Evolutionary conservation across 2,329 filamentous ascomycete species (phyloP).

Genomic region (Sporothrix humicola): DNA sequence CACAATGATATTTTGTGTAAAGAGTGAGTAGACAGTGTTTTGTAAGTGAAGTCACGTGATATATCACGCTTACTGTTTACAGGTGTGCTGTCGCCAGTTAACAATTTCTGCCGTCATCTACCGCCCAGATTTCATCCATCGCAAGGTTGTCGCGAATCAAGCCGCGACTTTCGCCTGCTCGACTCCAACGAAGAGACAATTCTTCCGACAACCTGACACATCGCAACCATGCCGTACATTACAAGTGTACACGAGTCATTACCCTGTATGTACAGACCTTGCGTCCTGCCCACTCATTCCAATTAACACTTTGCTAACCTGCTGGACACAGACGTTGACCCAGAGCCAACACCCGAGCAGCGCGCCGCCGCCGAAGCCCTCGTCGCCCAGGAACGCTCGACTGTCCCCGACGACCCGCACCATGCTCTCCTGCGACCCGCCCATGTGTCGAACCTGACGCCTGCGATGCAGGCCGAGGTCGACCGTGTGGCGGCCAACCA

Average conservation of each 20-base stretch:
- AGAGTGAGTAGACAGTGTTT: too few species aligned
- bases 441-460: constrained; percentile 63
- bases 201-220: background rate
- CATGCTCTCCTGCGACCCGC: constrained; percentile 65
- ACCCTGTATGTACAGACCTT: constrained; percentile 65
- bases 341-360: constrained; percentile 66
- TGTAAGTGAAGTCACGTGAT: too few species aligned
- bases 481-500: constrained; percentile 61
- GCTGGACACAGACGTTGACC: constrained; percentile 73
- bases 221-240: constrained; percentile 66
- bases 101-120: background rate
- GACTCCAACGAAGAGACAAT: background rate
- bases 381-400: constrained; percentile 69
- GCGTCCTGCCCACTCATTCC: constrained; percentile 27
- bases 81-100: too few species aligned
- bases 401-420: constrained; percentile 48
- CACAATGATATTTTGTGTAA: too few species aligned
- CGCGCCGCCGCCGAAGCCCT: constrained; percentile 71
- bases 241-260: constrained; percentile 78
- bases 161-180: background rate
- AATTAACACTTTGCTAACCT: constrained; percentile 36
- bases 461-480: constrained; percentile 71
- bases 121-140: background rate
- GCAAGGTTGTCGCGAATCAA: constrained; percentile 7
- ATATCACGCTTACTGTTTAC: too few species aligned